Evolutionary conservation across 2,329 filamentous ascomycete genomes (phyloP).

Genomic region (Trichoderma sp.): DNA sequence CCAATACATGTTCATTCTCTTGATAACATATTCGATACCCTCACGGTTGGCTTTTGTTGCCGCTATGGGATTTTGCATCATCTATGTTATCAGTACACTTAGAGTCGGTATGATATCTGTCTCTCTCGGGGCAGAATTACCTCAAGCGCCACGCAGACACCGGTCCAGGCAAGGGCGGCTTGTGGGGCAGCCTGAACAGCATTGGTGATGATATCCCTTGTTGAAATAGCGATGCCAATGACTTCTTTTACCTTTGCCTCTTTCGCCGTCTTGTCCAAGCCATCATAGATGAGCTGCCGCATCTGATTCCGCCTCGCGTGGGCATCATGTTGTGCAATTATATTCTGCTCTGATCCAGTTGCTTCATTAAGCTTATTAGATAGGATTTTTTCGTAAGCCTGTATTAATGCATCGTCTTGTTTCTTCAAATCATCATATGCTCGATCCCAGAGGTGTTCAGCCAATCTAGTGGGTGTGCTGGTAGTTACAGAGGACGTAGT

Average conservation of each 20-base stretch:
- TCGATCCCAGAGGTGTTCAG: slow-evolving; percentile 23
- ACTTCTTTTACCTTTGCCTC: slow-evolving; percentile 27
- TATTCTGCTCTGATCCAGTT: background rate
- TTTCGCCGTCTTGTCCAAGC: slow-evolving; percentile 30
- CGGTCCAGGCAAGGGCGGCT: slow-evolving; percentile 39
- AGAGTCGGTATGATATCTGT: background rate
- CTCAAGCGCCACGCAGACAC: slow-evolving; percentile 36
- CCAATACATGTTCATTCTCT: slow-evolving; percentile 41
- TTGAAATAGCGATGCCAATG: slow-evolving; percentile 24
- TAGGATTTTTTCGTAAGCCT: slow-evolving; percentile 27
- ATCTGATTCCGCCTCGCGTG: slow-evolving; percentile 28
- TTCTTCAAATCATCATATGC: slow-evolving; percentile 26
- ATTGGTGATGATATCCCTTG: background rate
- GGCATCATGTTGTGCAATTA: slow-evolving; percentile 2
- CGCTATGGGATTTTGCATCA: slow-evolving; percentile 32
- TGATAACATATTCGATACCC: slow-evolving; percentile 37
- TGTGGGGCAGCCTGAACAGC: slow-evolving; percentile 30
- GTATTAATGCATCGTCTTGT: slow-evolving; percentile 20
- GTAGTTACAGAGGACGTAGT: too few species aligned
- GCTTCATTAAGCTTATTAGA: slow-evolving; percentile 18
- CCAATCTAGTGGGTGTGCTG: background rate
- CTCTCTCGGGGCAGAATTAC: slow-evolving; percentile 22
- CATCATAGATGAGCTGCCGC: slow-evolving; percentile 31
- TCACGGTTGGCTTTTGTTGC: slow-evolving; percentile 32
- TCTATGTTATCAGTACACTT: slow-evolving; percentile 29